These are phyloP conservation scores for Exophiala alcalophila DNA, from an alignment of 2,329 filamentous ascomycete species.

Conservation along the genomic window DNA sequence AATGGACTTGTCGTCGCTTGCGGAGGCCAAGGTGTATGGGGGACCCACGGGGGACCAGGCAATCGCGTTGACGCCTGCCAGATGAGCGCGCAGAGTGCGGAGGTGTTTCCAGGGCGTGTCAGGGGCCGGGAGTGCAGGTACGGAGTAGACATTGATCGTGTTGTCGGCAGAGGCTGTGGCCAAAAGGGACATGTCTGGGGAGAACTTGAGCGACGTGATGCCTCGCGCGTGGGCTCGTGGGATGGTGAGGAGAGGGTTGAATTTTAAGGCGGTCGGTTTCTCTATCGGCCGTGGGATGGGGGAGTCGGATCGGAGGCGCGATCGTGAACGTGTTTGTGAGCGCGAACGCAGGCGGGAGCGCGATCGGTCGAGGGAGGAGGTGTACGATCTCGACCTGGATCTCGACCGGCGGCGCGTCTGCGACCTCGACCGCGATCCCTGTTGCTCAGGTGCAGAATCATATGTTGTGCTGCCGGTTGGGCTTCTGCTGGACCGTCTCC, in stretches of 20 bases:
- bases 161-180: conserved; percentile 87
- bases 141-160: conserved; percentile 76
- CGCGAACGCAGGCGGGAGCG: conserved; percentile 30
- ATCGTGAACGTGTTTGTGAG: conserved; percentile 29
- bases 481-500: conserved; percentile 16
- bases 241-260: conserved; percentile 28
- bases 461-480: conserved; percentile 19
- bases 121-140: conserved; percentile 16
- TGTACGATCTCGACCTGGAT: conserved; percentile 50
- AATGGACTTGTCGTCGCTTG: conserved; percentile 94
- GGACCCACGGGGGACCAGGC: conserved; percentile 91
- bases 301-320: conserved; percentile 8
- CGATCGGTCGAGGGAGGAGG: conserved; percentile 33
- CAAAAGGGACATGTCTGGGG: conserved; percentile 84
- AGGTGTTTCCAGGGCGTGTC: conserved; percentile 73
- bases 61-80: conserved; percentile 86
- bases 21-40: conserved; percentile 69
- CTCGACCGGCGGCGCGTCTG: conserved; percentile 27
- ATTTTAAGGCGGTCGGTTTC: conserved; percentile 22
- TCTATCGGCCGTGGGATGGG: conserved; percentile 9
- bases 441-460: conserved; percentile 22
- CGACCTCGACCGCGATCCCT: conserved; percentile 29
- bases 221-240: conserved; percentile 54
- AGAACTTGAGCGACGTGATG: conserved; percentile 83
- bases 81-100: conserved; percentile 87